These are phyloP conservation scores for Leccinum ochraceum DNA, from an alignment of 768 basidiomycete genomes.

Conservation along the genomic window DNA sequence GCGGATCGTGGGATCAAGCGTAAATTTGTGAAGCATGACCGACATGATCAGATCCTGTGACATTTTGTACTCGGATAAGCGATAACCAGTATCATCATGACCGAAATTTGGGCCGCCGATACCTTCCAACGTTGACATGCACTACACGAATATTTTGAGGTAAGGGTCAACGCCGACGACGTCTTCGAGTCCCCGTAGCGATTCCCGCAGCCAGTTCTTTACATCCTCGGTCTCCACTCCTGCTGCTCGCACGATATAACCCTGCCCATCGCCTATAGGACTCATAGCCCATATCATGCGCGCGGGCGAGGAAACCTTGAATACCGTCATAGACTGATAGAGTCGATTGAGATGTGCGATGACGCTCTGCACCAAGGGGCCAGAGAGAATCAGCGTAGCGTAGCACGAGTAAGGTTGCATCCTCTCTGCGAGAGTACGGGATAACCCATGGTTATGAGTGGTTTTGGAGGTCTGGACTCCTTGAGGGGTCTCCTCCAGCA, in stretches of 20 bases:
- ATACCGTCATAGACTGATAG: slow-evolving; percentile 62
- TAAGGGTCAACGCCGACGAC: slow-evolving; percentile 67
- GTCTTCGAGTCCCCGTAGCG: slow-evolving; percentile 50
- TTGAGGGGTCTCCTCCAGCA: slow-evolving; percentile 56
- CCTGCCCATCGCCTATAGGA: slow-evolving; percentile 44
- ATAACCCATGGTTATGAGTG: slow-evolving; percentile 28
- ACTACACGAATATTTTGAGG: slow-evolving; percentile 56
- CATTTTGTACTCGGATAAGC: not conserved
- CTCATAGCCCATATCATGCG: slow-evolving; percentile 84
- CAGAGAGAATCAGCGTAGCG: slow-evolving; percentile 80
- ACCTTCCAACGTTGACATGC: not conserved
- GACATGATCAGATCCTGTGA: no score
- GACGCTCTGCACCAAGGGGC: slow-evolving; percentile 55
- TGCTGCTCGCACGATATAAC: slow-evolving; percentile 70
- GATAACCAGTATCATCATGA: not conserved
- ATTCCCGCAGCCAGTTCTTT: slow-evolving; percentile 63
- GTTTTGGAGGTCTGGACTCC: slow-evolving; percentile 8
- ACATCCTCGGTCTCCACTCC: slow-evolving; percentile 78
- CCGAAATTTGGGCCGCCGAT: not conserved
- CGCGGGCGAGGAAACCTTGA: slow-evolving; percentile 53
- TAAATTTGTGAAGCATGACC: not conserved
- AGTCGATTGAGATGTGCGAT: slow-evolving; percentile 47
- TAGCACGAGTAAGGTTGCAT: slow-evolving; percentile 88
- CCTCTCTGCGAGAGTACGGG: slow-evolving; percentile 55
- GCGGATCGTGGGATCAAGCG: not conserved